These are phyloP conservation scores for Phytopythium aichiense DNA, from an alignment of 352 stramenopile species.

Conservation along the genomic window DNA sequence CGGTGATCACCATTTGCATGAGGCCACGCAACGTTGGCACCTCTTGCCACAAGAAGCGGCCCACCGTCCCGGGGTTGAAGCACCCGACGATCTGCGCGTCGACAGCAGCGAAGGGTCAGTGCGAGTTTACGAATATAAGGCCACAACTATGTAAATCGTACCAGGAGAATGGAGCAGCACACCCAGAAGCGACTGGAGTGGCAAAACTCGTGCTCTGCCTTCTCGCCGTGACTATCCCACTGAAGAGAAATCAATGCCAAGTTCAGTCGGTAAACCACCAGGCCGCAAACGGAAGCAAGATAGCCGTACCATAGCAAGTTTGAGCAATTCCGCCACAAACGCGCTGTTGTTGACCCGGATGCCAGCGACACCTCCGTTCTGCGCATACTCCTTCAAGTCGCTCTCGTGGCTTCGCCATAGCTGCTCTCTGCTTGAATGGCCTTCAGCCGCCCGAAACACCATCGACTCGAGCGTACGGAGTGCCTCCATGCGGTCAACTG, in stretches of 20 bases:
- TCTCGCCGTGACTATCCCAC: slow-evolving; percentile 45
- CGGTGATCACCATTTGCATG: slow-evolving; percentile 87
- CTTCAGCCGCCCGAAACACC: slow-evolving; percentile 76
- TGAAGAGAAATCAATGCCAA: slow-evolving; percentile 14
- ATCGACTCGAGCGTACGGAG: slow-evolving; percentile 70
- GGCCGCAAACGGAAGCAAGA: neutral
- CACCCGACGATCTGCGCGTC: slow-evolving; percentile 34
- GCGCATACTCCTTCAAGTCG: slow-evolving; percentile 50
- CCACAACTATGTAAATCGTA: slow-evolving; percentile 15
- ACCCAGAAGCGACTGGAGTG: slow-evolving; percentile 83
- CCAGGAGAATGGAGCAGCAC: slow-evolving; percentile 78
- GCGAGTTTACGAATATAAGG: too few relatives aligned
- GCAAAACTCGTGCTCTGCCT: slow-evolving; percentile 72
- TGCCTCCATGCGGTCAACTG: slow-evolving; percentile 67
- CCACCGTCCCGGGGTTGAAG: slow-evolving; percentile 79
- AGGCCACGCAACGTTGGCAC: slow-evolving; percentile 71
- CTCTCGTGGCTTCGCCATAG: slow-evolving; percentile 52
- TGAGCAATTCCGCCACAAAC: slow-evolving; percentile 59
- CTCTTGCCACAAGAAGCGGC: slow-evolving; percentile 67
- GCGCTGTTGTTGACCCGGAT: slow-evolving; percentile 52
- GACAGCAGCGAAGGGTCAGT: neutral
- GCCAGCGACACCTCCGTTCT: slow-evolving; percentile 62
- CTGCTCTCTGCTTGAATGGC: slow-evolving; percentile 68
- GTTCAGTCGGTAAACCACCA: neutral
- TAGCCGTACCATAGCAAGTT: slow-evolving; percentile 46